Conservation (phyloP, 441 rosid genomes). For the Gossypium schwendimanii region DNA sequence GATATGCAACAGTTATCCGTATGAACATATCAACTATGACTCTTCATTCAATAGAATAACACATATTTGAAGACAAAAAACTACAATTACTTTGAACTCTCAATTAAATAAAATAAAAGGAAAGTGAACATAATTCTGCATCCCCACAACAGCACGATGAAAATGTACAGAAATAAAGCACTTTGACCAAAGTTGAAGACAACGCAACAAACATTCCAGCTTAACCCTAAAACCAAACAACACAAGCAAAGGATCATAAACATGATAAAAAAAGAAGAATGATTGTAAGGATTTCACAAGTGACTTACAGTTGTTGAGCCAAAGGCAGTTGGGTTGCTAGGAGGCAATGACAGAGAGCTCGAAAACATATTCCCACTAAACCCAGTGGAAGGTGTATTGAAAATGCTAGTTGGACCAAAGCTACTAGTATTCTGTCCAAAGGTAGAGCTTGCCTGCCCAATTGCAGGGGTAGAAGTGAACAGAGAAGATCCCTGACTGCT, state of each 20-base stretch:
- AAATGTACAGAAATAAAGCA: neutral
- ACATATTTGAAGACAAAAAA: neutral
- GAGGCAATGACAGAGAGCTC: slow-evolving; percentile 39
- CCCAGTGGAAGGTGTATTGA: slow-evolving; percentile 56
- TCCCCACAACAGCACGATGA: neutral
- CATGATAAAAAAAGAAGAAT: neutral
- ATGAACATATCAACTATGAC: neutral
- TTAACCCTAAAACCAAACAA: neutral
- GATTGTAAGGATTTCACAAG: neutral
- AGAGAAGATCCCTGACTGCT: slow-evolving; percentile 53
- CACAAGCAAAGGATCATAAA: neutral
- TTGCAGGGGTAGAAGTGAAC: slow-evolving; percentile 44
- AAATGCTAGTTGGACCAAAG: slow-evolving; percentile 39
- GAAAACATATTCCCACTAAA: slow-evolving; percentile 39
- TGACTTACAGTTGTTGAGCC: slow-evolving; percentile 51
- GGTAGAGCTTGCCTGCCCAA: slow-evolving; percentile 42
- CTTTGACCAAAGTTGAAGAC: neutral
- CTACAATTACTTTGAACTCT: neutral
- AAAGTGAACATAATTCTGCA: neutral
- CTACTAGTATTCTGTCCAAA: slow-evolving; percentile 40
- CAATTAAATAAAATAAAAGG: neutral
- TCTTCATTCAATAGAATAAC: neutral
- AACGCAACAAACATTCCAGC: neutral
- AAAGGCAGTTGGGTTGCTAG: slow-evolving; percentile 38
- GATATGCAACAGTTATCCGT: neutral